A percentile compares a stretch with the other conserved stretches of the same genome.
phyloP scores from a whole-genome alignment of 2,329 filamentous ascomycete species.

The Chaetomiaceae sp. region DNA sequence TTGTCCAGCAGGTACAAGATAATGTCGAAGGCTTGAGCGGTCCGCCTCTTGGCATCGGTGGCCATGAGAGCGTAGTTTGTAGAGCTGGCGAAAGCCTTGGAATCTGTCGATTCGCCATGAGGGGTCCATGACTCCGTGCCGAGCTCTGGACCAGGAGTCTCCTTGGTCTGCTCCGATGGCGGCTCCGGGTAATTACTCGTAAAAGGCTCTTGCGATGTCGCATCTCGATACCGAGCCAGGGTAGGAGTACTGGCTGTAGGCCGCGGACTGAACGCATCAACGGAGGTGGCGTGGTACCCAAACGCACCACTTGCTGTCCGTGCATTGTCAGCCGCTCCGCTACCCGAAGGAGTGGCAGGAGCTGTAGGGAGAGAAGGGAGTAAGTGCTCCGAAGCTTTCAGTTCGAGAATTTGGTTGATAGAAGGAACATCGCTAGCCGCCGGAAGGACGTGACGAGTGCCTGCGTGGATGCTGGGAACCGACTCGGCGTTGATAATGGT shows the following conservation, averaged over 20 bases:
- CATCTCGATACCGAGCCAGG: background rate
- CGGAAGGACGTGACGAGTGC: background rate
- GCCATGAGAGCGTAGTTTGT: conserved; percentile 20
- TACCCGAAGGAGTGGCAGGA: background rate
- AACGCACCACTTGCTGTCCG: background rate
- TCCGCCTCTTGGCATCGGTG: conserved; percentile 23
- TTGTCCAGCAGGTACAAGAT: conserved; percentile 36
- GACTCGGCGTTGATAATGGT: too few relatives aligned
- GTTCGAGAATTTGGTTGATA: background rate
- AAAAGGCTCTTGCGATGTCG: background rate
- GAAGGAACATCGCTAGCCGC: background rate
- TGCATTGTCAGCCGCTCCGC: background rate
- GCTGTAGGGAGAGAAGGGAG: conserved; percentile 3
- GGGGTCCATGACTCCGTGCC: background rate
- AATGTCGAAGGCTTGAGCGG: conserved; percentile 34
- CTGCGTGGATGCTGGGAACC: background rate
- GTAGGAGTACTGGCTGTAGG: background rate
- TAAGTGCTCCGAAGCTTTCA: background rate
- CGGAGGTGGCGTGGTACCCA: background rate
- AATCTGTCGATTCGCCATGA: background rate
- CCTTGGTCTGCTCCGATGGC: background rate
- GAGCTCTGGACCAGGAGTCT: background rate
- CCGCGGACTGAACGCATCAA: background rate
- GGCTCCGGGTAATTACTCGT: conserved; percentile 11
- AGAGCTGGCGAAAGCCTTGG: conserved; percentile 21